phyloP scores from a whole-genome alignment of 1,284 basidiomycete genomes.

The Ceratorhiza oryzae-sativae region DNA sequence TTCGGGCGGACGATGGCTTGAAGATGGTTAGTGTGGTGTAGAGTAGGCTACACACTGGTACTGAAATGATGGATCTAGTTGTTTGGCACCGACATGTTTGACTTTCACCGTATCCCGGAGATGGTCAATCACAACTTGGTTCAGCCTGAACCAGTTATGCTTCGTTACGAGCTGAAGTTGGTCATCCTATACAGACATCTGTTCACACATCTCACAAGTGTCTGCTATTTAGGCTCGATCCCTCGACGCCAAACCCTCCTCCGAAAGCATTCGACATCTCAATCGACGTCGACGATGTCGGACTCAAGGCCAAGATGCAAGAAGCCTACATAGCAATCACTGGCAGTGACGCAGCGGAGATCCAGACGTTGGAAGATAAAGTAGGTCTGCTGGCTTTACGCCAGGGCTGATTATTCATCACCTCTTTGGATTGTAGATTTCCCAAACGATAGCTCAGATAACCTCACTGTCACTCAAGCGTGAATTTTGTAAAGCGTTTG shows the following conservation, averaged over 20 bases:
- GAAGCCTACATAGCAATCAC: constrained; percentile 74
- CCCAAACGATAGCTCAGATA: constrained; percentile 78
- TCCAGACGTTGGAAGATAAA: constrained; percentile 87
- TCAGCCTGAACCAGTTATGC: constrained; percentile 81
- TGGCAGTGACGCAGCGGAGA: constrained; percentile 70
- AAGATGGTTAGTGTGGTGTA: constrained; percentile 59
- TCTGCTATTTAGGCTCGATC: constrained; percentile 38
- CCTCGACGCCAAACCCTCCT: constrained; percentile 55
- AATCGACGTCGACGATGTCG: constrained; percentile 85
- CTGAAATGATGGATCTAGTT: constrained; percentile 57
- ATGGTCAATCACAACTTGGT: constrained; percentile 80
- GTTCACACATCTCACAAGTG: neutral
- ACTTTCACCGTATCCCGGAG: constrained; percentile 87
- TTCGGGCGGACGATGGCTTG: constrained; percentile 79
- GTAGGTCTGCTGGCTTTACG: constrained; percentile 53
- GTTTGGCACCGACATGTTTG: constrained; percentile 67
- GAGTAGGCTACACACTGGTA: neutral
- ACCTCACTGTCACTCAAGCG: constrained; percentile 86
- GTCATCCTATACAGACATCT: constrained; percentile 24
- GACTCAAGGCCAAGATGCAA: constrained; percentile 76
- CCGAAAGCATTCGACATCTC: constrained; percentile 83
- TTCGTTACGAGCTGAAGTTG: constrained; percentile 50
- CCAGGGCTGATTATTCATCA: too few relatives aligned
- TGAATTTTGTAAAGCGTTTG: constrained; percentile 86
- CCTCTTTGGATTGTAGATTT: constrained; percentile 63